phyloP scores from a whole-genome alignment of 768 basidiomycete genomes.

The Suillus bovinus region DNA sequence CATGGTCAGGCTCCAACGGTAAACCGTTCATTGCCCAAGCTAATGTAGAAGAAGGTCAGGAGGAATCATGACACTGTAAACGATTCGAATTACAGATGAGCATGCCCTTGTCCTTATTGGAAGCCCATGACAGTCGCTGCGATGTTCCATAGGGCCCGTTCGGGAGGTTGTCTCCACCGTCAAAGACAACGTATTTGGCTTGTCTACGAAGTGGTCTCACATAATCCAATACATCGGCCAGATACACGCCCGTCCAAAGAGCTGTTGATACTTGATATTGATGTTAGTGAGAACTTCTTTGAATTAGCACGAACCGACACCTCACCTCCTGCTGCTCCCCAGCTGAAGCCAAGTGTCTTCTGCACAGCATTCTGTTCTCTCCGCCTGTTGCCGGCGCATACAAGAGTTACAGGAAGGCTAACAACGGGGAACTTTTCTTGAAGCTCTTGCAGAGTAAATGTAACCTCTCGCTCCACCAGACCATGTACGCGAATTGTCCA shows the following conservation, averaged over 20 bases:
- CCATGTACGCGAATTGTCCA: slow-evolving; percentile 49
- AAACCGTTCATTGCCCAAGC: slow-evolving; percentile 63
- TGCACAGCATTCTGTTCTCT: slow-evolving; percentile 66
- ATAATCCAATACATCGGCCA: slow-evolving; percentile 52
- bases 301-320: background rate
- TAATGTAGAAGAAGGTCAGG: background rate
- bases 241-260: slow-evolving; percentile 59
- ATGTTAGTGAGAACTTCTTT: slow-evolving; percentile 14
- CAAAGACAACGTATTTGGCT: slow-evolving; percentile 57
- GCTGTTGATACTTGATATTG: slow-evolving; percentile 44
- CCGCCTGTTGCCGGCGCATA: slow-evolving; percentile 64
- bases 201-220: slow-evolving; percentile 38
- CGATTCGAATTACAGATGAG: slow-evolving; percentile 36
- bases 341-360: slow-evolving; percentile 55
- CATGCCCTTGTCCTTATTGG: slow-evolving; percentile 48
- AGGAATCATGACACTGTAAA: background rate
- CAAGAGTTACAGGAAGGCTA: slow-evolving; percentile 60
- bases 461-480: slow-evolving; percentile 36
- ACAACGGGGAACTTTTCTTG: slow-evolving; percentile 47
- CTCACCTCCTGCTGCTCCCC: slow-evolving; percentile 51
- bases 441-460: slow-evolving; percentile 47
- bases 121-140: slow-evolving; percentile 47
- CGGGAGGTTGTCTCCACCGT: slow-evolving; percentile 56
- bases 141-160: slow-evolving; percentile 62
- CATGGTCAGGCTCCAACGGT: slow-evolving; percentile 61